Percentiles rank a stretch among this genome's conserved stretches.
phyloP scores from a whole-genome alignment of 139 green algal genomes.

The Coccomyxa sp. region DNA sequence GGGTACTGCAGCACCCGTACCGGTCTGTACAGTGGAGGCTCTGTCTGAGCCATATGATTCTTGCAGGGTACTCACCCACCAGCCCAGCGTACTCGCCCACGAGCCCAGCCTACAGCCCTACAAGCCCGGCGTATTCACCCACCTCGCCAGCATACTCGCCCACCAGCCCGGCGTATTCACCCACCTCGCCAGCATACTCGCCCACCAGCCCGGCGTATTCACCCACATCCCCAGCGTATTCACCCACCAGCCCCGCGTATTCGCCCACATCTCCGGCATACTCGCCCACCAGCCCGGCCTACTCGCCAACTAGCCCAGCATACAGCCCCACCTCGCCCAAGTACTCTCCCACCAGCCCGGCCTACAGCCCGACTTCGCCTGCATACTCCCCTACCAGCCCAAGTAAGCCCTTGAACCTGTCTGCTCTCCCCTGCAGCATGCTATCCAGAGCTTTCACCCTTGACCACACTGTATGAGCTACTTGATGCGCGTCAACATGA shows the following conservation, averaged over 20 bases:
- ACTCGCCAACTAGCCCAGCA: slow-evolving; percentile 44
- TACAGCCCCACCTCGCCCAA: slow-evolving; percentile 58
- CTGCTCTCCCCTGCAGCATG: background rate
- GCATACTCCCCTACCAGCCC: slow-evolving; percentile 50
- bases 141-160: slow-evolving; percentile 51
- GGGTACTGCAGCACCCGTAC: background rate
- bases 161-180: slow-evolving; percentile 49
- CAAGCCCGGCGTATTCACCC: slow-evolving; percentile 20
- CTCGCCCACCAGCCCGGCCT: slow-evolving; percentile 45
- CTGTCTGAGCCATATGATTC: background rate
- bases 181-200: slow-evolving; percentile 46
- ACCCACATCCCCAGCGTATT: slow-evolving; percentile 36
- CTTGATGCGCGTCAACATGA: background rate
- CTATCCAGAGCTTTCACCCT: background rate
- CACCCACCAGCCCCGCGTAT: slow-evolving; percentile 43
- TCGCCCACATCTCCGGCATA: slow-evolving; percentile 64
- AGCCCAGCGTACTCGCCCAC: slow-evolving; percentile 28
- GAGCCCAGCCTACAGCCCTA: slow-evolving; percentile 32
- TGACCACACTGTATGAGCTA: background rate
- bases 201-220: slow-evolving; percentile 69
- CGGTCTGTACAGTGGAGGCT: background rate
- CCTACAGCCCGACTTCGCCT: slow-evolving; percentile 50
- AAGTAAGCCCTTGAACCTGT: background rate
- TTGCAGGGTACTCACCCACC: no score
- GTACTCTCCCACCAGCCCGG: slow-evolving; percentile 62